A percentile compares a stretch with the other conserved stretches of the same genome.
phyloP scores from a whole-genome alignment of 805 yeast species.

The Barnettozyma sucrosica region DNA sequence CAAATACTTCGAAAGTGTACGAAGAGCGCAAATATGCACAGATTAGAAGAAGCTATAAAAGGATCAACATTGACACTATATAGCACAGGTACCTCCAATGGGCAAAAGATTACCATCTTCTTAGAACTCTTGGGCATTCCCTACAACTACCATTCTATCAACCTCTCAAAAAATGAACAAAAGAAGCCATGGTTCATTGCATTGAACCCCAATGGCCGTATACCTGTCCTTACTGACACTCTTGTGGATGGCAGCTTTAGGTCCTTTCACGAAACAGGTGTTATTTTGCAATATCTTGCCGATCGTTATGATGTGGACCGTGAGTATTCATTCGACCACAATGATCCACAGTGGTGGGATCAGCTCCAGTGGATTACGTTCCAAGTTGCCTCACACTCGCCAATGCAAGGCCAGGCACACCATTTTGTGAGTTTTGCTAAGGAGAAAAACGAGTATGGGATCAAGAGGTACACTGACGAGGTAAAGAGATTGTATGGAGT shows the following conservation, averaged over 20 bases:
- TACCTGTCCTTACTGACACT: slow-evolving; percentile 43
- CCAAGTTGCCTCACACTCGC: slow-evolving; percentile 51
- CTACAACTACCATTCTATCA: slow-evolving; percentile 32
- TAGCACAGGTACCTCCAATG: slow-evolving; percentile 34
- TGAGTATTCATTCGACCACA: slow-evolving; percentile 31
- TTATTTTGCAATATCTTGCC: slow-evolving; percentile 49
- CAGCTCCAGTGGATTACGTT: slow-evolving; percentile 46
- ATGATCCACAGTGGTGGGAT: slow-evolving; percentile 40
- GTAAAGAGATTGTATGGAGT: slow-evolving; percentile 46
- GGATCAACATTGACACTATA: slow-evolving; percentile 24
- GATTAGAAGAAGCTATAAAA: too few species aligned
- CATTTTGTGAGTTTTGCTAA: slow-evolving; percentile 40
- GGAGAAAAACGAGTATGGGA: slow-evolving; percentile 45
- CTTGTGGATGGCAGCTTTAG: slow-evolving; percentile 32
- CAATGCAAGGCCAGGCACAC: slow-evolving; percentile 46
- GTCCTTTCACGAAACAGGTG: slow-evolving; percentile 50
- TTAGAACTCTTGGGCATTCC: slow-evolving; percentile 27
- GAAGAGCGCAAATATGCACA: background rate
- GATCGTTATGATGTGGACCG: slow-evolving; percentile 51
- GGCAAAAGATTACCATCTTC: slow-evolving; percentile 32
- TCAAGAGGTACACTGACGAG: slow-evolving; percentile 43
- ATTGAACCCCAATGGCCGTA: slow-evolving; percentile 54
- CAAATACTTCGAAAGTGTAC: too few species aligned
- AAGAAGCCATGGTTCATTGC: slow-evolving; percentile 49
- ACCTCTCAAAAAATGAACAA: slow-evolving; percentile 38